Conservation (phyloP, 805 yeast species). For the Hanseniaspora guilliermondii region DNA sequence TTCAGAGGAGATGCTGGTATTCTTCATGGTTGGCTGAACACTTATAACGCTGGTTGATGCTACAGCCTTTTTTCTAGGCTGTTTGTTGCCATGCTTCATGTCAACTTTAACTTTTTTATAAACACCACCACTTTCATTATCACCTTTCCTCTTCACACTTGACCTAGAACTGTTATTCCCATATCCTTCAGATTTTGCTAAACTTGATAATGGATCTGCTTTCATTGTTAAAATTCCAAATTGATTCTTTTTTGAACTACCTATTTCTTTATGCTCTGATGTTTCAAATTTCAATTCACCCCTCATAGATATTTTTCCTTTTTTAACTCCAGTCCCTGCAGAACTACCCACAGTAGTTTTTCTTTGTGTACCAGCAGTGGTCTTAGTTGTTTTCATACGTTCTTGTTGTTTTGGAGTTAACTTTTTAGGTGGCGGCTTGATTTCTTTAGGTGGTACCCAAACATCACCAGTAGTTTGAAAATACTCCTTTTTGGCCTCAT, state of each 20-base stretch:
- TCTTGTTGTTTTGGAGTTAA: slow-evolving; percentile 11
- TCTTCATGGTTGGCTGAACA: slow-evolving; percentile 11
- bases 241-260: background rate
- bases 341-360: background rate
- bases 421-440: slow-evolving; percentile 16
- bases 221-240: slow-evolving; percentile 4
- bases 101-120: slow-evolving; percentile 8
- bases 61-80: background rate
- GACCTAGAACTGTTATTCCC: background rate
- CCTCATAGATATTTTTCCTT: background rate
- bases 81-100: background rate
- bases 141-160: background rate
- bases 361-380: background rate
- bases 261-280: slow-evolving; percentile 2
- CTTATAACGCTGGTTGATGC: slow-evolving; percentile 7
- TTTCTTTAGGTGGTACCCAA: slow-evolving; percentile 16
- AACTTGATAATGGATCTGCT: background rate
- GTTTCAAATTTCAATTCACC: slow-evolving; percentile 1
- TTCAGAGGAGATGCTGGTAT: slow-evolving; percentile 5
- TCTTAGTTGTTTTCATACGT: background rate
- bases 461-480: slow-evolving; percentile 10
- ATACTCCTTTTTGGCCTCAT: slow-evolving; percentile 14
- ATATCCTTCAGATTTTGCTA: background rate
- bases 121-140: background rate
- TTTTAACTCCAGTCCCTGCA: background rate